These are phyloP conservation scores for Fusarium armeniacum DNA, from an alignment of 2,329 filamentous ascomycete genomes.

Conservation along the genomic window DNA sequence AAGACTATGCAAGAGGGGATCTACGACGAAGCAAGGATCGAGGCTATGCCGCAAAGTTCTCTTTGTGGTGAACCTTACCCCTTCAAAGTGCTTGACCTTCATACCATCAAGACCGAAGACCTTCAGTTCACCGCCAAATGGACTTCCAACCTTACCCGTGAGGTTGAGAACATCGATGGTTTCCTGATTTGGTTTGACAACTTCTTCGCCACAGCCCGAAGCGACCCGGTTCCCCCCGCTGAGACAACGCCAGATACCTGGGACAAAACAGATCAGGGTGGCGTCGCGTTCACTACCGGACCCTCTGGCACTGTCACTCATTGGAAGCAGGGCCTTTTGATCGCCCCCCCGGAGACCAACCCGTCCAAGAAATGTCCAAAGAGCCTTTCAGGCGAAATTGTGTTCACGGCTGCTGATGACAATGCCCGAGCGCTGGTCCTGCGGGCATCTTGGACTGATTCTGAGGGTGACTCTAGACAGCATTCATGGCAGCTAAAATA, in stretches of 20 bases:
- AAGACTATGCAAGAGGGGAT: conserved; percentile 87
- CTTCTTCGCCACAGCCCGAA: conserved; percentile 80
- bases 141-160: conserved; percentile 69
- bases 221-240: conserved; percentile 63
- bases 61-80: conserved; percentile 72
- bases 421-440: conserved; percentile 79
- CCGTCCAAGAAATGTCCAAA: conserved; percentile 63
- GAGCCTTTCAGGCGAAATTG: conserved; percentile 75
- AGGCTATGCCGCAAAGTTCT: conserved; percentile 74
- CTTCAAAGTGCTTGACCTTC: conserved; percentile 83
- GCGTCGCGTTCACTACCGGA: conserved; percentile 90
- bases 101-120: conserved; percentile 78
- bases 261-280: conserved; percentile 68
- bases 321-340: conserved; percentile 87
- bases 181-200: conserved; percentile 96
- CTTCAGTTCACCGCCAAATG: conserved; percentile 81
- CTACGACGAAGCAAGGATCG: conserved; percentile 84
- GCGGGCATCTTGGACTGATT: conserved; percentile 71
- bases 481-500: conserved; percentile 68
- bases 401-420: conserved; percentile 77
- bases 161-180: conserved; percentile 81
- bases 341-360: conserved; percentile 72
- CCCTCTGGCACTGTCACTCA: conserved; percentile 83
- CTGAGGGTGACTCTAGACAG: conserved; percentile 57
- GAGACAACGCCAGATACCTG: conserved; percentile 74